Conservation (phyloP, 108 stramenopile genomes). For the Cyclostephanos tholiformis region DNA sequence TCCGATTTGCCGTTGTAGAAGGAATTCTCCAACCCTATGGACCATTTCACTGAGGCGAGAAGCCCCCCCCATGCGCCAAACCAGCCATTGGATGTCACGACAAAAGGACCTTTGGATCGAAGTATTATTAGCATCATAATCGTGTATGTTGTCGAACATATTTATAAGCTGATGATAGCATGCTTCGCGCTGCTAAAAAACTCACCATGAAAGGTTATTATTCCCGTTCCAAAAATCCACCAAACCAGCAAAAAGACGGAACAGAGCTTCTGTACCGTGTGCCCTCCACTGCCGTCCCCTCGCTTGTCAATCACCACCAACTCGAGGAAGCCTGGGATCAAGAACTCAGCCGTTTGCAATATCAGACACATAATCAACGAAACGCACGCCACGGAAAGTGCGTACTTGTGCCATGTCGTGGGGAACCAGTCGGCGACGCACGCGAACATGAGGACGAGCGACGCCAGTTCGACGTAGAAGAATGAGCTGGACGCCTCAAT, state of each 20-base stretch:
- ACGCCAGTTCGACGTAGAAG: conserved; percentile 38
- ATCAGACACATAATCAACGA: conserved; percentile 37
- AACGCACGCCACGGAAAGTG: conserved; percentile 30
- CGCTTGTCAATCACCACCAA: conserved; percentile 17
- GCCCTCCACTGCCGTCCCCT: conserved; percentile 27
- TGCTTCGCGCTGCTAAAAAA: background rate
- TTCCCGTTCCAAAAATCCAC: conserved; percentile 48
- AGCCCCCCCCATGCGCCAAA: conserved; percentile 49
- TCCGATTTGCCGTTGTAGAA: conserved; percentile 19
- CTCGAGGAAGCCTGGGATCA: conserved; percentile 32
- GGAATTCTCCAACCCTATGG: conserved; percentile 29
- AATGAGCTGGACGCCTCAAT: conserved; percentile 31
- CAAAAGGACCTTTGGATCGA: conserved; percentile 28
- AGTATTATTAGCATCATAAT: background rate
- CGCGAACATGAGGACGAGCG: conserved; percentile 28
- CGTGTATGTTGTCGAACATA: background rate
- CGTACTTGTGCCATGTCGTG: conserved; percentile 25
- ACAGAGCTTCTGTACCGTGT: conserved; percentile 36
- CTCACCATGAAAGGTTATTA: conserved; percentile 45
- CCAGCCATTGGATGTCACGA: conserved; percentile 42
- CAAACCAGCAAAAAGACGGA: conserved; percentile 45
- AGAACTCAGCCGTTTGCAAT: conserved; percentile 45
- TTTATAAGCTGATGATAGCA: background rate
- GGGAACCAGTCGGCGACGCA: conserved; percentile 23
- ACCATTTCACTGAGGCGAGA: conserved; percentile 33